Base-by-base conservation (phyloP, 2,329 filamentous ascomycete species). In the Curvularia sp. region DNA sequence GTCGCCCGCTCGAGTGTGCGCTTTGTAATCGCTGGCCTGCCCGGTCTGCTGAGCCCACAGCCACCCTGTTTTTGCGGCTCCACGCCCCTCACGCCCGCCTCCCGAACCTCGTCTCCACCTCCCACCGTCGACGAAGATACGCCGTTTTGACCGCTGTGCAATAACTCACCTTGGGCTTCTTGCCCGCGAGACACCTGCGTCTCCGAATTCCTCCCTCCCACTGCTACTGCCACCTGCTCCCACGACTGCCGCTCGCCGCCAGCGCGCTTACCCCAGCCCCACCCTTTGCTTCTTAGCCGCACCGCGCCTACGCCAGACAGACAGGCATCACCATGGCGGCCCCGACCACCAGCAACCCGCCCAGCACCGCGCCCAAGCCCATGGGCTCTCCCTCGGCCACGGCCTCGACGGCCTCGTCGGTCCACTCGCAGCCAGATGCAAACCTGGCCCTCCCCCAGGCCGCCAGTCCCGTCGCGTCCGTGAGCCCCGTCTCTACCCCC, bases 111-210 rank as follows among this genome's bases (percentile, higher is more conserved):
- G 64, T 75, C 62, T 71, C 71, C 67, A 70, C 66, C 63, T 58
- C 71, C 55, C 60, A 62, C 55, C 65, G 67, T 49, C 60, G 66
- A 60, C 64, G 68, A 64, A 63, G 67, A 55, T 72, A 66, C 66
- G 67, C 75, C 62, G 70, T 75, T 74, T 74, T 77, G 75, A 71
- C 73, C 65, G 70, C 64, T 53, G 56, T 73, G 60, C 69, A 73
- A 71, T 74, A 75, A 71, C 52, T 53, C 49, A 57, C 48, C 61
- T 72, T 72, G 75, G 75, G 75, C 76, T 73, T 66, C 68, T 70
- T 70, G 76, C 75, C 75, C 73, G 65, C 65, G 75, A 76, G 75
- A 76, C 74, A 74, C 73, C 63, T 71, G 69, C 72, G 71, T 76
- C 74, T 76, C 74, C 62, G 52, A 65, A 57, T 58, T 55, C 31